A percentile compares a stretch with the other conserved stretches of the same genome.
Conservation (phyloP, 345 rosid genomes). For the Linum lewisii region DNA sequence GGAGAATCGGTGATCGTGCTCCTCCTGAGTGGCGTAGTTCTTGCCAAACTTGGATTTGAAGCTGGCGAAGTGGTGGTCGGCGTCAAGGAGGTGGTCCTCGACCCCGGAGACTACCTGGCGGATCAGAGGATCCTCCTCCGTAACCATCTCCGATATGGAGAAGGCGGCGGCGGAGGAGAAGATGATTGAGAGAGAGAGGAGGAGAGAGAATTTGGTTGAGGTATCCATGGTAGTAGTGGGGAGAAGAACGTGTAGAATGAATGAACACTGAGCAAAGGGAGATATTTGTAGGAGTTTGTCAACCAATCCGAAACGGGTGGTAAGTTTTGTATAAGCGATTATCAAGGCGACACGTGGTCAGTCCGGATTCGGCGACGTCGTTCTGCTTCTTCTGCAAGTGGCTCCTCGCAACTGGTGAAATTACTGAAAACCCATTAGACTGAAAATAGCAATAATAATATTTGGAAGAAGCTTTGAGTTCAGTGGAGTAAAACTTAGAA, state of each 20-base stretch:
- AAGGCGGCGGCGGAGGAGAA: neutral
- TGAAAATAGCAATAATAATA: too few species aligned
- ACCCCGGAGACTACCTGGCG: constrained; percentile 17
- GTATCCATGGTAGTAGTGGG: constrained; percentile 2
- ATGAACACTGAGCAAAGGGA: neutral
- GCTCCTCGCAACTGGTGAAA: neutral
- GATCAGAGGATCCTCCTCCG: constrained; percentile 14
- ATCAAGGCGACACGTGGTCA: neutral
- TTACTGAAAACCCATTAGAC: neutral
- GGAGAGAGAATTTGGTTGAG: neutral
- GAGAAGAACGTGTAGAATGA: neutral
- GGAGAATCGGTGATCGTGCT: neutral
- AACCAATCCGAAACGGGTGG: neutral
- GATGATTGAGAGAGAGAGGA: constrained; percentile 3
- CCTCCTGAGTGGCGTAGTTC: constrained; percentile 12
- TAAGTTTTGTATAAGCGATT: neutral
- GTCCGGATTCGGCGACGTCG: too few species aligned
- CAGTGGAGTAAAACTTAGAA: too few species aligned
- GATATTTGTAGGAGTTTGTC: neutral
- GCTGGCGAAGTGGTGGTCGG: constrained; percentile 16
- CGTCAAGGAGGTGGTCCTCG: constrained; percentile 14
- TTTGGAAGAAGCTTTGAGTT: too few species aligned
- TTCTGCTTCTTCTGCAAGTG: neutral
- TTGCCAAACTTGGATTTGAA: constrained; percentile 22
- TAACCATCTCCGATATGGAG: neutral